Conservation (phyloP, 169 alveolate species). For the Eimeria maxima region DNA sequence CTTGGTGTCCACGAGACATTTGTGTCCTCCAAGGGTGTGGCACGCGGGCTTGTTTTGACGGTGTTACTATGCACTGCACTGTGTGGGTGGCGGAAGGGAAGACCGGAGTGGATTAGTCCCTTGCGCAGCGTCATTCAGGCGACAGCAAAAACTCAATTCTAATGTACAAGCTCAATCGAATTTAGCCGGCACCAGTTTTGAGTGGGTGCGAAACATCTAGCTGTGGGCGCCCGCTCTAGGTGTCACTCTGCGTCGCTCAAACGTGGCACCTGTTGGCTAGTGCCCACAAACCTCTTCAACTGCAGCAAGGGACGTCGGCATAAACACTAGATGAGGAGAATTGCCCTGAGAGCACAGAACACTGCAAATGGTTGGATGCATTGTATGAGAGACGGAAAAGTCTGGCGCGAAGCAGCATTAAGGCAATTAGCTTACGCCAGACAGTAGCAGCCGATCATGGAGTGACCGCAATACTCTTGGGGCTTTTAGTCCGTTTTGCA, state of each 20-base stretch:
- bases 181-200: neutral
- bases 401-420: neutral
- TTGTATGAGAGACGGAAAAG: neutral
- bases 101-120: neutral
- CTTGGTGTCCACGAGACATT: neutral
- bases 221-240: neutral
- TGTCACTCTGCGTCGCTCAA: neutral
- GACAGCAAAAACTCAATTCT: neutral
- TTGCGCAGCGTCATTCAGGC: neutral
- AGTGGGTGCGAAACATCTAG: neutral
- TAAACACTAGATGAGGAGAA: slow-evolving; percentile 66
- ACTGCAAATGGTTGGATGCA: neutral
- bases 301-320: slow-evolving; percentile 81
- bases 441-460: slow-evolving; percentile 72
- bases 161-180: neutral
- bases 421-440: slow-evolving; percentile 33
- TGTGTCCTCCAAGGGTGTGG: neutral
- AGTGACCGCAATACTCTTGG: slow-evolving; percentile 64
- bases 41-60: neutral
- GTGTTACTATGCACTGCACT: neutral
- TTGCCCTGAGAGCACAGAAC: slow-evolving; percentile 26
- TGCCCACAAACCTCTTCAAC: slow-evolving; percentile 50
- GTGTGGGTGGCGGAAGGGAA: neutral
- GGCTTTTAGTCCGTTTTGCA: slow-evolving; percentile 82
- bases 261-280: neutral